phyloP scores from a whole-genome alignment of 495 filamentous ascomycete genomes.

The Lasiosphaeria miniovina region DNA sequence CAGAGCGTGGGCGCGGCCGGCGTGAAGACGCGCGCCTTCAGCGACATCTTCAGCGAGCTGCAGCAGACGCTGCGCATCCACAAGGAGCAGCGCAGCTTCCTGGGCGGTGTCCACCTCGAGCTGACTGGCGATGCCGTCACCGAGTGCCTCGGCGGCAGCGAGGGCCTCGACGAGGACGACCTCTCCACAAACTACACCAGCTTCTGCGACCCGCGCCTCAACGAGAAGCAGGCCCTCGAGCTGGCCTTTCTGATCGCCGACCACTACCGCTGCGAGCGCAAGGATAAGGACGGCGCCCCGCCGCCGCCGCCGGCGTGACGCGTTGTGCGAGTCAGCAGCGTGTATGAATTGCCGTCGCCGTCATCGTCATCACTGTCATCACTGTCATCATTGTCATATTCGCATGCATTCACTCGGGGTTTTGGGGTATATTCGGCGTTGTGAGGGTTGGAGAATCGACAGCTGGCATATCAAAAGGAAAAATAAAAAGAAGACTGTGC shows the following conservation, averaged over 20 bases:
- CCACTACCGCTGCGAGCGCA: constrained; percentile 54
- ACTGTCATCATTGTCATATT: no score
- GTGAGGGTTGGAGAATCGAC: no score
- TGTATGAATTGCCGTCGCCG: no score
- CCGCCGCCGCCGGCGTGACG: no score
- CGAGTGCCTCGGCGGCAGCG: constrained; percentile 90
- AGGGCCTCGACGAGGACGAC: constrained; percentile 81
- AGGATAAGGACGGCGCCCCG: not conserved
- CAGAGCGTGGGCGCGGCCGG: constrained; percentile 59
- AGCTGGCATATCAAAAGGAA: no score
- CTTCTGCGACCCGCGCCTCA: constrained; percentile 91
- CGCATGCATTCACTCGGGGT: no score
- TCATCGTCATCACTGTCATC: no score
- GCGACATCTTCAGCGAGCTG: constrained; percentile 81
- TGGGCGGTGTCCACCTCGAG: constrained; percentile 94
- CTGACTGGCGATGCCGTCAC: constrained; percentile 94
- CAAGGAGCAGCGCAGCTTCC: constrained; percentile 71
- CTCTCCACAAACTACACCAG: constrained; percentile 84
- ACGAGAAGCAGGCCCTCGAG: constrained; percentile 97
- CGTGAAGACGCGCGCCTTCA: constrained; percentile 87
- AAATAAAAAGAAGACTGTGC: no score
- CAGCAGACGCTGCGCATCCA: constrained; percentile 78
- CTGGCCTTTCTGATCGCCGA: constrained; percentile 90
- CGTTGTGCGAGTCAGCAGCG: no score
- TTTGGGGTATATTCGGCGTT: no score